Evolutionary conservation across 495 filamentous ascomycete species (phyloP).

Genomic region (Tuber melanosporum): DNA sequence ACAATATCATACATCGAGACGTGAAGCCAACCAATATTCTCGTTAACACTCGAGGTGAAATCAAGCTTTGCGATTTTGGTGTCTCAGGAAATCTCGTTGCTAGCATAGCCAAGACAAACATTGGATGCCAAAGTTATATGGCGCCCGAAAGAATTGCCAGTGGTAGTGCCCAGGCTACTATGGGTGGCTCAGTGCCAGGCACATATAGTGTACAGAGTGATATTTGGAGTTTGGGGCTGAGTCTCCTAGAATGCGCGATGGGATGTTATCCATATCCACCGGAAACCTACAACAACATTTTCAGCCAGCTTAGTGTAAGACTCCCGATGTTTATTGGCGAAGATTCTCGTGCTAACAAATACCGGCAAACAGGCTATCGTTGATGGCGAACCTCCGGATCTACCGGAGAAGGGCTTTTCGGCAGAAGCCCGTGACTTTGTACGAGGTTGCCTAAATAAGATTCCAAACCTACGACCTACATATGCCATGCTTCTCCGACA

Average conservation of each 20-base stretch:
- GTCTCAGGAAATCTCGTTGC: constrained; percentile 95
- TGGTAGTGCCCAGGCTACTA: constrained; percentile 67
- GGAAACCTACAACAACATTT: constrained; percentile 97
- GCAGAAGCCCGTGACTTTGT: constrained; percentile 81
- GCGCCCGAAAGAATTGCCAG: constrained; percentile 91
- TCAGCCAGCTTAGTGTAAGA: constrained; percentile 94
- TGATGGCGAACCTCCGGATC: constrained; percentile 82
- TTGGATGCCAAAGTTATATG: constrained; percentile 99
- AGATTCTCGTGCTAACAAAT: constrained; percentile 4
- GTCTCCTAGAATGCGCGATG: constrained; percentile 93
- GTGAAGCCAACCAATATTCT: constrained; percentile 98
- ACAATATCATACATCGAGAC: constrained; percentile 98
- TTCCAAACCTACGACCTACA: constrained; percentile 78
- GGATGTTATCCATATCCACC: constrained; percentile 95
- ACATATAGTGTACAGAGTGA: constrained; percentile 98
- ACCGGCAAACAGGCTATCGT: constrained; percentile 73
- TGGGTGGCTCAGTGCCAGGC: constrained; percentile 53
- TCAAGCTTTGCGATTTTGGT: constrained; percentile 99
- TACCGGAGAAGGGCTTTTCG: constrained; percentile 71
- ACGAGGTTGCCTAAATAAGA: constrained; percentile 81
- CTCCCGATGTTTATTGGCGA: neutral
- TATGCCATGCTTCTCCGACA: constrained; percentile 85
- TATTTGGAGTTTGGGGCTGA: constrained; percentile 92
- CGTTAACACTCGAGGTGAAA: constrained; percentile 77
- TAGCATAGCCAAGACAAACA: constrained; percentile 97